These are phyloP conservation scores for Mycena alexandri DNA, from an alignment of 768 basidiomycete species.

Conservation along the genomic window DNA sequence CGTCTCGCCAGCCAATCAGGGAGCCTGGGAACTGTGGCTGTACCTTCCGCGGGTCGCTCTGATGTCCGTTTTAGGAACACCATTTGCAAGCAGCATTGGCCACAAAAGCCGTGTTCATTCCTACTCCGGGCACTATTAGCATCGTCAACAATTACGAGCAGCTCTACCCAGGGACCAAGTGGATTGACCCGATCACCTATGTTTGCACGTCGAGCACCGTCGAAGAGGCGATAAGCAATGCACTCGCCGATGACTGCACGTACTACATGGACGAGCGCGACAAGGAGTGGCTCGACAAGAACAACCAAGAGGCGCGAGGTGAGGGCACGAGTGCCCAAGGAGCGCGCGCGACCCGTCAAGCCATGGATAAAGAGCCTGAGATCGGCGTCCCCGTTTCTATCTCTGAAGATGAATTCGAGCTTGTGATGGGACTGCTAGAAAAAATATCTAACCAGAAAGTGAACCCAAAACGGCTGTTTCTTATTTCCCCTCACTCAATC, in stretches of 20 bases:
- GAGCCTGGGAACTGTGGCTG: conserved; percentile 51
- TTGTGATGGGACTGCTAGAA: conserved; percentile 96
- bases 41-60: conserved; percentile 64
- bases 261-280: conserved; percentile 98
- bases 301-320: conserved; percentile 87
- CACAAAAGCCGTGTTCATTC: conserved; percentile 80
- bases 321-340: conserved; percentile 88
- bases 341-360: conserved; percentile 69
- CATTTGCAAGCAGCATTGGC: conserved; percentile 64
- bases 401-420: conserved; percentile 93
- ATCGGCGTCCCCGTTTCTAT: conserved; percentile 72
- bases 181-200: conserved; percentile 84
- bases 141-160: conserved; percentile 82
- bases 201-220: conserved; percentile 87
- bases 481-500: not conserved
- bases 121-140: conserved; percentile 92
- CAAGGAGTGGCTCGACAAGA: conserved; percentile 93
- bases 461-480: conserved; percentile 81
- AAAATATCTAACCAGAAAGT: conserved; percentile 89
- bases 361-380: conserved; percentile 89
- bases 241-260: conserved; percentile 79
- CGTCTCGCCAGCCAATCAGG: conserved; percentile 23
- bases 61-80: conserved; percentile 61
- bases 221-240: conserved; percentile 76
- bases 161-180: conserved; percentile 76